These are phyloP conservation scores for Barbarea vulgaris DNA, from an alignment of 345 rosid species.

Conservation along the genomic window DNA sequence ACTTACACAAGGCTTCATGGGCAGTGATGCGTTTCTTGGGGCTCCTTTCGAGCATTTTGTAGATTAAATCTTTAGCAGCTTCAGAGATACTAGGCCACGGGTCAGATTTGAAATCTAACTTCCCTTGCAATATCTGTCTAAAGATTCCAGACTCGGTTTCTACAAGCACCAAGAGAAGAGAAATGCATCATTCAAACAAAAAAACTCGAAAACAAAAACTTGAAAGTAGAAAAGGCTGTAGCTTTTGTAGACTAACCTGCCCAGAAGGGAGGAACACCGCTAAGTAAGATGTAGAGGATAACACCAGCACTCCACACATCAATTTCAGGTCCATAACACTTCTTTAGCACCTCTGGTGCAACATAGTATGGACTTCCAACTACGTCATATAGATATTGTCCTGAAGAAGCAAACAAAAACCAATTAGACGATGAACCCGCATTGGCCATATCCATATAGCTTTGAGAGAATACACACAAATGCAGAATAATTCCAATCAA, in stretches of 20 bases:
- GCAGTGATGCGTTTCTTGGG: slow-evolving; percentile 84
- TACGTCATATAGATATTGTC: slow-evolving; percentile 77
- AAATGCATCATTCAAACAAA: neutral
- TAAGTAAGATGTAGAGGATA: slow-evolving; percentile 90
- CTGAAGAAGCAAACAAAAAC: slow-evolving; percentile 44
- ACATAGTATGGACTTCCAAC: slow-evolving; percentile 99
- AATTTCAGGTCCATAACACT: slow-evolving; percentile 86
- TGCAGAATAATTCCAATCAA: neutral
- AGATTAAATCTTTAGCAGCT: slow-evolving; percentile 83
- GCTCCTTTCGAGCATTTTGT: slow-evolving; percentile 88
- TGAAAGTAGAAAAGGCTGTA: neutral
- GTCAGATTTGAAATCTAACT: slow-evolving; percentile 81
- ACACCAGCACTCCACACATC: slow-evolving; percentile 99
- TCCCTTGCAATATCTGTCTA: slow-evolving; percentile 82
- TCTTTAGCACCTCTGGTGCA: slow-evolving; percentile 93
- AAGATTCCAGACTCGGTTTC: slow-evolving; percentile 98
- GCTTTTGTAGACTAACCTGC: slow-evolving; percentile 55
- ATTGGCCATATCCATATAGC: neutral
- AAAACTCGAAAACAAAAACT: neutral
- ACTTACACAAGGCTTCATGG: slow-evolving; percentile 87
- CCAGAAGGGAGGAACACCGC: slow-evolving; percentile 98
- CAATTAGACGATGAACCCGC: neutral
- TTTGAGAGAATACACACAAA: neutral
- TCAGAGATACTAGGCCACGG: slow-evolving; percentile 97
- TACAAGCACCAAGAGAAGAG: slow-evolving; percentile 35